A percentile compares a stretch with the other conserved stretches of the same genome.
These are phyloP conservation scores for Colletotrichum sp. DNA, from an alignment of 2,329 filamentous ascomycete species.

Conservation along the genomic window DNA sequence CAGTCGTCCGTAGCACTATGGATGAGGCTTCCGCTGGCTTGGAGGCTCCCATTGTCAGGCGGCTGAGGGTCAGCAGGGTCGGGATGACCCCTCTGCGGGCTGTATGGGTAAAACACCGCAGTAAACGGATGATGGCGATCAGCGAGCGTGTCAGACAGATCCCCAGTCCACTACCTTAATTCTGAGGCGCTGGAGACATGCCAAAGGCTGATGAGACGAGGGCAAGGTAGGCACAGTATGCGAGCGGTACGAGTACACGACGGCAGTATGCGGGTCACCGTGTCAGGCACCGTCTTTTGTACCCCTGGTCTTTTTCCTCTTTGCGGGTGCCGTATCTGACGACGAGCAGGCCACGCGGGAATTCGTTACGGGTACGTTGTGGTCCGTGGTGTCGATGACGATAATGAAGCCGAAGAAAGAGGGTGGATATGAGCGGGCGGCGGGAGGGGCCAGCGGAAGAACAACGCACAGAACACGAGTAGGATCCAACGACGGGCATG, in stretches of 20 bases:
- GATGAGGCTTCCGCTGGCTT: background rate
- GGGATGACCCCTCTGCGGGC: background rate
- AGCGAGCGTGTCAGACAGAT: background rate
- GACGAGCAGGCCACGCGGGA: background rate
- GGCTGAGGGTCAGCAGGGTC: background rate
- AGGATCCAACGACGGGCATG: background rate
- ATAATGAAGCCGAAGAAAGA: background rate
- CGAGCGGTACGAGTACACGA: background rate
- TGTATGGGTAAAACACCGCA: conserved; percentile 1
- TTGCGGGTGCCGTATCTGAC: background rate
- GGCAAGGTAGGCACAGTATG: background rate
- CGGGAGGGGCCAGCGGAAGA: background rate
- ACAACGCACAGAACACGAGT: background rate
- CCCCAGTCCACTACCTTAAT: conserved; percentile 15
- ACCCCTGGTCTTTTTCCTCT: background rate
- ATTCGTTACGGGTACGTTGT: background rate
- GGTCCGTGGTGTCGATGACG: background rate
- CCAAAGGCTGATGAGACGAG: background rate
- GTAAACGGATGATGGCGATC: conserved; percentile 8
- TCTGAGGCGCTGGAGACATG: background rate
- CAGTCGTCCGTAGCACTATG: background rate
- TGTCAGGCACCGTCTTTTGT: background rate
- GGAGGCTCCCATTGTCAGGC: background rate
- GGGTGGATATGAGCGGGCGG: background rate
- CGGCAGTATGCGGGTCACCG: background rate